A percentile compares a stretch with the other conserved stretches of the same genome.
Conservation (phyloP, 1,284 basidiomycete genomes). For the Austroboletus sp. region DNA sequence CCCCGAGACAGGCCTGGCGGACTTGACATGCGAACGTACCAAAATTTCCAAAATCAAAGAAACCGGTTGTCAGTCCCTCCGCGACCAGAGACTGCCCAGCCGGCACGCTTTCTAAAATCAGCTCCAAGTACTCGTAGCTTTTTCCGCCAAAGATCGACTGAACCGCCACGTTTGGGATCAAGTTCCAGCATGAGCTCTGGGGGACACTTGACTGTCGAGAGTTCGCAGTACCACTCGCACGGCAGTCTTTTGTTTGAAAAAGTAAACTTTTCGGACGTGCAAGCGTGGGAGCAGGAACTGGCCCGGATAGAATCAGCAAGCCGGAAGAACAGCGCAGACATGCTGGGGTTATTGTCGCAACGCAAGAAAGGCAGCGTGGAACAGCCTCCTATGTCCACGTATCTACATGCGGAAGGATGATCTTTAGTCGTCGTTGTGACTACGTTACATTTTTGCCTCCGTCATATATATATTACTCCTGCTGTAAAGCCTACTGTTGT, state of each 20-base stretch:
- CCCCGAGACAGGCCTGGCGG: slow-evolving; percentile 48
- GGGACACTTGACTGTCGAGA: slow-evolving; percentile 24
- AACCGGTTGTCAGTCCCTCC: slow-evolving; percentile 13
- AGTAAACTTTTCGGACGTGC: slow-evolving; percentile 38
- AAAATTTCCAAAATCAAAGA: slow-evolving; percentile 16
- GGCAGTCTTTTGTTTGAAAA: slow-evolving; percentile 21
- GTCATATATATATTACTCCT: slow-evolving; percentile 1
- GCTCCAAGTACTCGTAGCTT: slow-evolving; percentile 11
- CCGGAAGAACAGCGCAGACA: slow-evolving; percentile 50
- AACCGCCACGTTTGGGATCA: slow-evolving; percentile 18
- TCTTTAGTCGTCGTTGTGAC: background rate
- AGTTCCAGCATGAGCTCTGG: slow-evolving; percentile 33
- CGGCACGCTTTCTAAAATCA: slow-evolving; percentile 14
- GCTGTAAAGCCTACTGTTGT: slow-evolving; percentile 4
- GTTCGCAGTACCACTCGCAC: slow-evolving; percentile 16
- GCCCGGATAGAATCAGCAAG: slow-evolving; percentile 61
- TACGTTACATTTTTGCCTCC: slow-evolving; percentile 7
- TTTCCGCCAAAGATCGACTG: slow-evolving; percentile 23
- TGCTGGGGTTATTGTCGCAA: slow-evolving; percentile 51
- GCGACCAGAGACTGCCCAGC: slow-evolving; percentile 30
- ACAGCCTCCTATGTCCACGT: slow-evolving; percentile 21
- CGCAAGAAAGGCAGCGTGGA: slow-evolving; percentile 35
- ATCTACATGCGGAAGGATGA: slow-evolving; percentile 30
- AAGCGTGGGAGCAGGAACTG: slow-evolving; percentile 73
- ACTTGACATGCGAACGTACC: slow-evolving; percentile 22